Evolutionary conservation across 176 grass and related monocot species (phyloP).

Genomic region (Avena sativa): DNA sequence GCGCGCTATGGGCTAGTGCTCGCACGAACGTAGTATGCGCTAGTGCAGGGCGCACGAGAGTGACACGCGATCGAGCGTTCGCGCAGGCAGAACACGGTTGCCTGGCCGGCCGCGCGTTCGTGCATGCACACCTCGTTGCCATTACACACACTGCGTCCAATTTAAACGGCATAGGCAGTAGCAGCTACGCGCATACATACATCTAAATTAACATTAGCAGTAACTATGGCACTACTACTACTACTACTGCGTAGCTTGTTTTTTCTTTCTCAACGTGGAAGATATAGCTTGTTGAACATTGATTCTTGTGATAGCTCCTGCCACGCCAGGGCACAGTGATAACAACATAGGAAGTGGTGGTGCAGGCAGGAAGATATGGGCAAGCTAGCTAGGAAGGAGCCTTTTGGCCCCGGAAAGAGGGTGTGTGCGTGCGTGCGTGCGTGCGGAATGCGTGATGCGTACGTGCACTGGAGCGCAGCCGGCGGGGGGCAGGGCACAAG

Average conservation of each 20-base stretch:
- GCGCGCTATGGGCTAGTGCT: slow-evolving; percentile 21
- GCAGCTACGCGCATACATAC: not conserved
- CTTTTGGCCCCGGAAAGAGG: slow-evolving; percentile 14
- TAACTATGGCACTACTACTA: no score
- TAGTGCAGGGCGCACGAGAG: slow-evolving; percentile 62
- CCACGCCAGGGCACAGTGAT: not conserved
- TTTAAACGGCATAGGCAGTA: slow-evolving; percentile 38
- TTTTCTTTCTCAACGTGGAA: not conserved
- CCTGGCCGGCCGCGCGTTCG: no score
- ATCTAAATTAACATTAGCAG: not conserved
- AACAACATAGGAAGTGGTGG: slow-evolving; percentile 35
- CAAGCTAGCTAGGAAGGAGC: not conserved
- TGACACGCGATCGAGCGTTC: slow-evolving; percentile 34
- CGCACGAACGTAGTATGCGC: not conserved
- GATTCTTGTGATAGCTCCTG: slow-evolving; percentile 43
- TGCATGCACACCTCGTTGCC: slow-evolving; percentile 16
- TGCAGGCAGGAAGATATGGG: slow-evolving; percentile 37
- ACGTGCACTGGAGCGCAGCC: slow-evolving; percentile 41
- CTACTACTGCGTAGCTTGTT: not conserved
- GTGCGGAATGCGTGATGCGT: slow-evolving; percentile 32
- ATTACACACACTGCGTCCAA: slow-evolving; percentile 21
- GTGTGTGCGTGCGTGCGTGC: not conserved
- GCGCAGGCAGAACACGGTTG: no score
- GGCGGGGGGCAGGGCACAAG: not conserved
- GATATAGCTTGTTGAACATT: slow-evolving; percentile 13